phyloP scores from a whole-genome alignment of 2,329 filamentous ascomycete genomes.

The Didymella keratinophila region DNA sequence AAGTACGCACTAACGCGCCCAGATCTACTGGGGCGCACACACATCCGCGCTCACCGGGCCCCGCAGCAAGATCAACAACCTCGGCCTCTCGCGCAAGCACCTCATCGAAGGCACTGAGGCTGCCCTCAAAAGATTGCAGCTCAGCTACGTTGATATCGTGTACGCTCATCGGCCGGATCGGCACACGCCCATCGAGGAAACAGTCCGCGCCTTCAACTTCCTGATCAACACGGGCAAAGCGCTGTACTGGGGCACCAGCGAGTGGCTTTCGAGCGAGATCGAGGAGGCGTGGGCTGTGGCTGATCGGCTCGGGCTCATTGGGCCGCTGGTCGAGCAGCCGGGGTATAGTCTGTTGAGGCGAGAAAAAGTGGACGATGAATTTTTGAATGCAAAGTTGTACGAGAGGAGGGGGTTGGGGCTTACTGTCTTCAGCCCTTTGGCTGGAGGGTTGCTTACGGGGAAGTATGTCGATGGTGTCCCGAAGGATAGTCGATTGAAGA shows the following conservation, averaged over 20 bases:
- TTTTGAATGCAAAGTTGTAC: conserved; percentile 61
- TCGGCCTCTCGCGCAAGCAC: conserved; percentile 73
- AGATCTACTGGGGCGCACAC: conserved; percentile 71
- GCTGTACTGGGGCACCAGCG: conserved; percentile 70
- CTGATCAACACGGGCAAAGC: conserved; percentile 72
- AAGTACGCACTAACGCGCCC: not conserved
- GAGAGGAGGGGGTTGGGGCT: conserved; percentile 62
- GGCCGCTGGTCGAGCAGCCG: conserved; percentile 61
- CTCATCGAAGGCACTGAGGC: conserved; percentile 71
- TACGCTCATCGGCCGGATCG: conserved; percentile 75
- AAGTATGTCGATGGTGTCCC: conserved; percentile 70
- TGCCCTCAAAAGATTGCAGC: conserved; percentile 64
- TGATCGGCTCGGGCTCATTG: conserved; percentile 66
- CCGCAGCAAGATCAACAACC: conserved; percentile 70
- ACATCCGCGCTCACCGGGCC: conserved; percentile 55
- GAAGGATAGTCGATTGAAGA: conserved; percentile 64
- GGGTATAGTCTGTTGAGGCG: conserved; percentile 67
- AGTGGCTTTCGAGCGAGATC: conserved; percentile 68
- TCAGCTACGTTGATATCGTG: conserved; percentile 73
- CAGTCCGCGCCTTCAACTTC: conserved; percentile 74
- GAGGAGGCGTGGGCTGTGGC: conserved; percentile 65
- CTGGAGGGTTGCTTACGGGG: conserved; percentile 65
- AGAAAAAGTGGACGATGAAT: conserved; percentile 67
- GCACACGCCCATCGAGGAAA: conserved; percentile 74
- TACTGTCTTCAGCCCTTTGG: conserved; percentile 64